Percentiles rank a stretch among this genome's conserved stretches.
Conservation (phyloP, 108 stramenopile genomes). For the Conticribra guillardii region DNA sequence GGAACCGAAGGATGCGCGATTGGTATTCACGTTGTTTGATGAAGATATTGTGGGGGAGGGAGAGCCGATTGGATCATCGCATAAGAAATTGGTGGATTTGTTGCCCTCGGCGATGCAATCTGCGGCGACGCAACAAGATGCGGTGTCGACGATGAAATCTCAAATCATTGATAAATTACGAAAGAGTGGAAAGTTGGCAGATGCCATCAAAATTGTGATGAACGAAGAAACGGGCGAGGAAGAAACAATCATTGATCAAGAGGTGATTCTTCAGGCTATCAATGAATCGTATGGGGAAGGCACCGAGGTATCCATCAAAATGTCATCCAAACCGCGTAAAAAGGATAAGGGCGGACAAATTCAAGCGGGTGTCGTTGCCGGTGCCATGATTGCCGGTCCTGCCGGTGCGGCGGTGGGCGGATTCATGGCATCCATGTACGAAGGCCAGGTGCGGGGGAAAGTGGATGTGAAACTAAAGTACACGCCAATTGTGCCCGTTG, state of each 20-base stretch:
- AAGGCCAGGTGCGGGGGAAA: conserved; percentile 75
- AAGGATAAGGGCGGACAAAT: conserved; percentile 82
- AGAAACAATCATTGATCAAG: conserved; percentile 40
- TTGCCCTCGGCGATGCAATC: conserved; percentile 45
- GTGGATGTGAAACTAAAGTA: conserved; percentile 65
- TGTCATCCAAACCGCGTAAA: conserved; percentile 78
- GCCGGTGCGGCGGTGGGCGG: conserved; percentile 86
- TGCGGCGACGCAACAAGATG: conserved; percentile 27
- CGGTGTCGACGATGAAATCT: conserved; percentile 49
- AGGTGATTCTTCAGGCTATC: conserved; percentile 50
- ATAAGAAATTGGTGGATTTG: conserved; percentile 54
- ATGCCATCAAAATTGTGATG: conserved; percentile 30
- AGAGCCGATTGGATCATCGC: conserved; percentile 62
- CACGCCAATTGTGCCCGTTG: conserved; percentile 63
- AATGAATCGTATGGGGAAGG: conserved; percentile 62
- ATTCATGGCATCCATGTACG: conserved; percentile 68
- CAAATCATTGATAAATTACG: conserved; percentile 50
- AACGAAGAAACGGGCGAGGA: conserved; percentile 48
- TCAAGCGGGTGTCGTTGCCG: conserved; percentile 67
- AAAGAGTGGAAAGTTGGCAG: conserved; percentile 30
- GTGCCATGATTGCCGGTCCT: conserved; percentile 81
- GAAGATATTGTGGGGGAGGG: conserved; percentile 74
- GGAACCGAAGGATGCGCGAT: conserved; percentile 61
- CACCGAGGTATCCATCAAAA: conserved; percentile 48
- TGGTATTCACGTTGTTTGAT: conserved; percentile 81